Conservation (phyloP, 768 basidiomycete genomes). For the Crassisporium funariophilum region DNA sequence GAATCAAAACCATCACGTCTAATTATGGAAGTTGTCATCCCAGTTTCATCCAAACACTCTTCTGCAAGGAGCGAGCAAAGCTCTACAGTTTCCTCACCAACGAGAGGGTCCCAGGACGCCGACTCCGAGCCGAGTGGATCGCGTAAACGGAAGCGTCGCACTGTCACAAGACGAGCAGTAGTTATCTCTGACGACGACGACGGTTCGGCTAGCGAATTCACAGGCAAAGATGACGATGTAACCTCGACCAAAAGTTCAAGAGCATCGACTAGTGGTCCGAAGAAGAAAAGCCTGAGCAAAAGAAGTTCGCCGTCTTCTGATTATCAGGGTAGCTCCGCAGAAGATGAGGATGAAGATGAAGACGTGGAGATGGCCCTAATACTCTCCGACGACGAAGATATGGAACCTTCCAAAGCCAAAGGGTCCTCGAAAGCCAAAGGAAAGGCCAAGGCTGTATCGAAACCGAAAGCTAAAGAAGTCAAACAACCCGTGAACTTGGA, state of each 20-base stretch:
- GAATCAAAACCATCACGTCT: constrained; percentile 25
- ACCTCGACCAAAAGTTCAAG: constrained; percentile 24
- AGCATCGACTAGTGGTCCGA: constrained; percentile 10
- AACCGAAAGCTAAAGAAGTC: constrained; percentile 22
- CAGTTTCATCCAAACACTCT: constrained; percentile 26
- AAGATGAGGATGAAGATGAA: constrained; percentile 35
- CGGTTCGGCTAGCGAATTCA: constrained; percentile 34
- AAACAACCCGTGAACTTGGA: constrained; percentile 22
- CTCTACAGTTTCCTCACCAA: constrained; percentile 33
- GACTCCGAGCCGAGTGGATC: constrained; percentile 41
- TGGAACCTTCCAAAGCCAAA: constrained; percentile 27
- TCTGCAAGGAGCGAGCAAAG: constrained; percentile 18
- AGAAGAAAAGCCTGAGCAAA: constrained; percentile 20
- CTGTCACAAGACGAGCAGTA: constrained; percentile 40
- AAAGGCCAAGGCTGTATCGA: constrained; percentile 31
- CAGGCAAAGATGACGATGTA: constrained; percentile 17
- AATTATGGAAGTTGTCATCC: constrained; percentile 62
- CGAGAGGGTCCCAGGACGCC: constrained; percentile 32
- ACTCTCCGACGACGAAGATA: constrained; percentile 38
- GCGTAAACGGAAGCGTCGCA: constrained; percentile 42
- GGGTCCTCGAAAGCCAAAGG: constrained; percentile 21
- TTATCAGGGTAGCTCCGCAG: constrained; percentile 40
- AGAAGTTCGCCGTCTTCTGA: constrained; percentile 39
- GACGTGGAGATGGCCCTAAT: constrained; percentile 35
- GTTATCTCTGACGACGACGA: constrained; percentile 60